These are phyloP conservation scores for Flaveria ramosissima DNA, from an alignment of 129 eudicot species.

Conservation along the genomic window DNA sequence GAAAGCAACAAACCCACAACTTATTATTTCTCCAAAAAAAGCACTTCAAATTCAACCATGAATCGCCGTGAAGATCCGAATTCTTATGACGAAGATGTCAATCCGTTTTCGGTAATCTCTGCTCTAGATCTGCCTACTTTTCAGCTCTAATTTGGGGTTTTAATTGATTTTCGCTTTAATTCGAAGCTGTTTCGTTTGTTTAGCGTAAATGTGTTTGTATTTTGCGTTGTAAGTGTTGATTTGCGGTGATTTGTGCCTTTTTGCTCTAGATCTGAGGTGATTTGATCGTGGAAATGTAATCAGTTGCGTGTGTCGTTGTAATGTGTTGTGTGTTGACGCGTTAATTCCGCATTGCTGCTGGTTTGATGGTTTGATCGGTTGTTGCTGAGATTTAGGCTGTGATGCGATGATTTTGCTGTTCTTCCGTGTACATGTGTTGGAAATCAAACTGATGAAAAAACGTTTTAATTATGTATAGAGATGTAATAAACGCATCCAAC, in stretches of 20 bases:
- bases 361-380: neutral
- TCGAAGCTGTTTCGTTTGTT: neutral
- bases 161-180: conserved; percentile 13
- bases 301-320: neutral
- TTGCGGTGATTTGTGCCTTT: conserved; percentile 16
- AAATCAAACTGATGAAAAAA: neutral
- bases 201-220: conserved; percentile 8
- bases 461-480: neutral
- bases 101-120: conserved; percentile 83
- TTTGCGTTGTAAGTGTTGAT: conserved; percentile 5
- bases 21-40: conserved; percentile 25
- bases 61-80: conserved; percentile 72
- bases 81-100: conserved; percentile 81
- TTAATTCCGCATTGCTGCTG: neutral
- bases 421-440: neutral
- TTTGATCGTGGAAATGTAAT: conserved; percentile 4
- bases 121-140: conserved; percentile 52
- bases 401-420: neutral
- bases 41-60: conserved; percentile 44
- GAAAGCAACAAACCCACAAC: conserved; percentile 1
- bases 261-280: conserved; percentile 32
- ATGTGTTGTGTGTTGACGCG: conserved; percentile 9
- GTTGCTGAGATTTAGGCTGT: conserved; percentile 14
- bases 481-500: neutral
- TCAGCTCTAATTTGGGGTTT: conserved; percentile 19